A percentile compares a stretch with the other conserved stretches of the same genome.
Evolutionary conservation across 116 monocot species (phyloP).

Genomic region (Phalaenopsis hybrid): DNA sequence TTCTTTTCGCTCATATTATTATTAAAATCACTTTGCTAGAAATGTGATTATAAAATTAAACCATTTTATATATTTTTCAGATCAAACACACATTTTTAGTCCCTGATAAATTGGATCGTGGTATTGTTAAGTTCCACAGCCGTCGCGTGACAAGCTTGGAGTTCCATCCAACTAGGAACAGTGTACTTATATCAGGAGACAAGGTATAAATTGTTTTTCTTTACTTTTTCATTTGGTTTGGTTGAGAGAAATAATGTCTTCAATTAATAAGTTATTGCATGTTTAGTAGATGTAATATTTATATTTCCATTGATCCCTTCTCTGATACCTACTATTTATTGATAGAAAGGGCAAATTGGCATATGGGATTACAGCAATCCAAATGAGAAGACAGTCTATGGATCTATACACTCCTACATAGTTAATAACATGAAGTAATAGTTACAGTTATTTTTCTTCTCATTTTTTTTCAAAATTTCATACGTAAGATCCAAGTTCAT

Average conservation of each 20-base stretch:
- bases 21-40: not conserved
- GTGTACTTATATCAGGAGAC: constrained; percentile 77
- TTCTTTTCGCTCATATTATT: not conserved
- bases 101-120: constrained; percentile 73
- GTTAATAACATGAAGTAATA: constrained; percentile 90
- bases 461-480: constrained; percentile 4
- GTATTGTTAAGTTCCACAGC: constrained; percentile 67
- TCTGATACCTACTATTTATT: constrained; percentile 9
- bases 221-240: not conserved
- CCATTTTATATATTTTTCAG: constrained; percentile 25
- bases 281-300: not conserved
- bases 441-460: constrained; percentile 1
- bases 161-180: constrained; percentile 70
- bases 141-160: constrained; percentile 82
- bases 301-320: not conserved
- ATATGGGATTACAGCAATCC: constrained; percentile 79
- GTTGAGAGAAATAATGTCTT: not conserved
- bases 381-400: constrained; percentile 75
- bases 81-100: constrained; percentile 62
- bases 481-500: not conserved
- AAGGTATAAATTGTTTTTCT: constrained; percentile 39
- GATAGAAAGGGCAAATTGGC: constrained; percentile 87
- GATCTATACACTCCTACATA: constrained; percentile 73
- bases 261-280: not conserved
- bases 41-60: constrained; percentile 1